These are phyloP conservation scores for Raphanus hybrid DNA, from an alignment of 441 rosid species.

Conservation along the genomic window DNA sequence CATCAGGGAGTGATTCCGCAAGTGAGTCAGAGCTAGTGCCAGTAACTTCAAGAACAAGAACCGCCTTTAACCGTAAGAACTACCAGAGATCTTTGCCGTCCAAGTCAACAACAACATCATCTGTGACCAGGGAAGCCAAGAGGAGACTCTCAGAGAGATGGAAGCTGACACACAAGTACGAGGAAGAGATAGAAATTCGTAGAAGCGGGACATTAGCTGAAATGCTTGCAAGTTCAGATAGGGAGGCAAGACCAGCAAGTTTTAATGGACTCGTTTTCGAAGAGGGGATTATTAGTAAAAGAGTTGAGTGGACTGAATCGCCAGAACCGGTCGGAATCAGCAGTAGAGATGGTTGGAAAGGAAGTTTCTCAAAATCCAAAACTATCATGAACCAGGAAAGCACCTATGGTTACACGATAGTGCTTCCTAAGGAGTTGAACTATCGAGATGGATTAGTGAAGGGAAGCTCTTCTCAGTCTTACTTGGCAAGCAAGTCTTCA, in stretches of 20 bases:
- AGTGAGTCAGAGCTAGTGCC: conserved; percentile 66
- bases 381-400: conserved; percentile 74
- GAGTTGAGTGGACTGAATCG: conserved; percentile 40
- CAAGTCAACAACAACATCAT: conserved; percentile 56
- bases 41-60: conserved; percentile 52
- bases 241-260: conserved; percentile 54
- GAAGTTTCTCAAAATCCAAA: conserved; percentile 63
- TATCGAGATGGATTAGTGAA: conserved; percentile 53
- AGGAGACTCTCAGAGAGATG: conserved; percentile 96
- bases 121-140: conserved; percentile 84
- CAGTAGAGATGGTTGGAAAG: conserved; percentile 97
- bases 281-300: conserved; percentile 45
- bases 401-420: conserved; percentile 51
- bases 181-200: conserved; percentile 55
- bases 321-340: conserved; percentile 87
- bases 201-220: conserved; percentile 85
- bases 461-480: conserved; percentile 43
- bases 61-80: conserved; percentile 48
- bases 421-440: conserved; percentile 51
- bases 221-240: conserved; percentile 86
- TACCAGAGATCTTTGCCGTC: conserved; percentile 53
- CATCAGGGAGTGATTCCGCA: conserved; percentile 77
- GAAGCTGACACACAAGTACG: conserved; percentile 73
- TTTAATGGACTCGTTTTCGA: conserved; percentile 43
- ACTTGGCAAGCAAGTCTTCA: conserved; percentile 53